phyloP scores from a whole-genome alignment of 345 rosid species.

The Camelina hispida region DNA sequence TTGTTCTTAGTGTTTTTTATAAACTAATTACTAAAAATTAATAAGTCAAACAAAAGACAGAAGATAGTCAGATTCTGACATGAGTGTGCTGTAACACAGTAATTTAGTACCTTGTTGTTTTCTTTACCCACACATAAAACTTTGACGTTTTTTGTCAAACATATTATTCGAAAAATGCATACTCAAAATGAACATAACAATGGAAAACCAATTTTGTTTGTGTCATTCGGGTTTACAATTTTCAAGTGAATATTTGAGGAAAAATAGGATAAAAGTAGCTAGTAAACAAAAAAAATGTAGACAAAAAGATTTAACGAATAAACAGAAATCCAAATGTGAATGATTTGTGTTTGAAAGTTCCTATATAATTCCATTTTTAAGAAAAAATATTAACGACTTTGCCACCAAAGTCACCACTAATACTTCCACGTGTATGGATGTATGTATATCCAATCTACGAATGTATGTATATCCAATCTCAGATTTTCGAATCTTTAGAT shows the following conservation, averaged over 20 bases:
- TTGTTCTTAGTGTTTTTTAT: conserved; percentile 20
- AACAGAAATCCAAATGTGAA: conserved; percentile 22
- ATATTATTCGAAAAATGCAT: no score
- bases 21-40: conserved; percentile 7
- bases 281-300: neutral
- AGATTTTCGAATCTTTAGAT: conserved; percentile 39
- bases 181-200: neutral
- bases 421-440: conserved; percentile 27
- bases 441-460: no score
- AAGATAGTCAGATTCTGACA: conserved; percentile 35
- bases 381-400: conserved; percentile 17
- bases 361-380: neutral
- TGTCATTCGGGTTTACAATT: neutral
- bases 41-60: conserved; percentile 22
- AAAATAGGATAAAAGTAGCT: neutral
- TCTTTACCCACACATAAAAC: neutral
- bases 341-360: conserved; percentile 28
- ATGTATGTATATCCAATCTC: conserved; percentile 17
- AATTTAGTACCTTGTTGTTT: neutral
- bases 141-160: no score
- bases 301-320: neutral
- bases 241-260: neutral
- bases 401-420: conserved; percentile 9
- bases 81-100: conserved; percentile 18
- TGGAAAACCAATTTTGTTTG: neutral